These are phyloP conservation scores for Pichia inconspicua DNA, from an alignment of 1,139 yeast species.

Conservation along the genomic window DNA sequence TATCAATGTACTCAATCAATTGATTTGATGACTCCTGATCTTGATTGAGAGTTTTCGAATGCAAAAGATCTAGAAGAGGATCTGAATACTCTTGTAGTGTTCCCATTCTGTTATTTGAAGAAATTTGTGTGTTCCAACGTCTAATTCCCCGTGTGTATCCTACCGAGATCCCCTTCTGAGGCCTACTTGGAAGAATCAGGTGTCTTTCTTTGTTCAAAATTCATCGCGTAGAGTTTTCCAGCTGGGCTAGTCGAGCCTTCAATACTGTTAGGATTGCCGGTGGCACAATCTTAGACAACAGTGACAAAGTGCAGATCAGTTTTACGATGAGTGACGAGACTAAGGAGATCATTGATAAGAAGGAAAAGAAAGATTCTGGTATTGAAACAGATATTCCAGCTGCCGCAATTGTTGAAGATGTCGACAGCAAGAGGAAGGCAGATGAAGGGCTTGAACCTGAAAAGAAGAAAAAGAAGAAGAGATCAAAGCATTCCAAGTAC, in stretches of 20 bases:
- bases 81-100: conserved; percentile 32
- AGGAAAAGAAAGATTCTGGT: neutral
- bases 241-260: too few relatives aligned
- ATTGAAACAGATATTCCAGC: neutral
- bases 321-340: neutral
- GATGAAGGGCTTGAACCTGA: conserved; percentile 16
- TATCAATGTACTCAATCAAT: conserved; percentile 36
- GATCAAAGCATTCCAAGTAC: conserved; percentile 40
- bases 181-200: neutral
- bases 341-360: neutral
- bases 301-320: neutral
- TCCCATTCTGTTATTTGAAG: neutral
- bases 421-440: conserved; percentile 15
- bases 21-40: conserved; percentile 37
- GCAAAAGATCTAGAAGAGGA: conserved; percentile 40
- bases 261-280: too few relatives aligned
- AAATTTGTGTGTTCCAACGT: too few relatives aligned
- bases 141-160: too few relatives aligned
- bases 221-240: too few relatives aligned
- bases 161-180: neutral
- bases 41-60: conserved; percentile 43
- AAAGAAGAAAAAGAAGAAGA: conserved; percentile 31
- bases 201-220: neutral
- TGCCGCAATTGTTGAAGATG: neutral
- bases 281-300: neutral